phyloP scores from a whole-genome alignment of 768 basidiomycete species.

The Hortiboletus campestris region DNA sequence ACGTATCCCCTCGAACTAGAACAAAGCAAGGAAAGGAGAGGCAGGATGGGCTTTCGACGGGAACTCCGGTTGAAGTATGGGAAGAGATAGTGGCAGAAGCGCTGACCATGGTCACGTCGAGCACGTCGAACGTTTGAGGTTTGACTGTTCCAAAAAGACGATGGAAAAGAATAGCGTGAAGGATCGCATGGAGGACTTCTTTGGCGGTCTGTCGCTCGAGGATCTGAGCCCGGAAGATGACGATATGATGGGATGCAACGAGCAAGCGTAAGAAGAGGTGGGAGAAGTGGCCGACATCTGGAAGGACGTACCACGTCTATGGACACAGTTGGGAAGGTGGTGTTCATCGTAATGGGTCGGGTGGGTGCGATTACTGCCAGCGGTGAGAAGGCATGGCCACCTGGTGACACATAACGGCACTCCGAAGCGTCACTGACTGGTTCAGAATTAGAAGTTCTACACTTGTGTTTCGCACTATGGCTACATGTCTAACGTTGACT shows the following conservation, averaged over 20 bases:
- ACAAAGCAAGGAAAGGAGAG: no score
- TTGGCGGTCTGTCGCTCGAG: slow-evolving; percentile 70
- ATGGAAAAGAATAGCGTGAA: slow-evolving; percentile 85
- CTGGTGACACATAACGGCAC: no score
- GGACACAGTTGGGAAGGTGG: slow-evolving; percentile 26
- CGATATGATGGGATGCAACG: background rate
- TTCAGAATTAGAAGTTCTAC: no score
- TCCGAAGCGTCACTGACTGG: no score
- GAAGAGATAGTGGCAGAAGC: background rate
- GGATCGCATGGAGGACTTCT: slow-evolving; percentile 70
- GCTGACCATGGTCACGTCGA: slow-evolving; percentile 82
- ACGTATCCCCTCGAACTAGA: background rate
- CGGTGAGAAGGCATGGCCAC: no score
- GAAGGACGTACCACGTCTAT: slow-evolving; percentile 29
- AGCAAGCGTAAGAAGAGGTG: background rate
- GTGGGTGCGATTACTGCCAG: background rate
- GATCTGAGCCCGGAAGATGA: slow-evolving; percentile 41
- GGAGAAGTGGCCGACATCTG: background rate
- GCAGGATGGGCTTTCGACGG: background rate
- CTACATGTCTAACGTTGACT: slow-evolving; percentile 1
- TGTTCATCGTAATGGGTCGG: slow-evolving; percentile 22
- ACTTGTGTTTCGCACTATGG: slow-evolving; percentile 7
- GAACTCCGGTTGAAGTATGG: no score
- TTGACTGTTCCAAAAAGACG: slow-evolving; percentile 78
- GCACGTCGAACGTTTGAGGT: slow-evolving; percentile 72